Evolutionary conservation across 2,329 filamentous ascomycete species (phyloP), one percentile per base, ranked within the genome.

Genomic region (Fusarium sp.): DNA sequence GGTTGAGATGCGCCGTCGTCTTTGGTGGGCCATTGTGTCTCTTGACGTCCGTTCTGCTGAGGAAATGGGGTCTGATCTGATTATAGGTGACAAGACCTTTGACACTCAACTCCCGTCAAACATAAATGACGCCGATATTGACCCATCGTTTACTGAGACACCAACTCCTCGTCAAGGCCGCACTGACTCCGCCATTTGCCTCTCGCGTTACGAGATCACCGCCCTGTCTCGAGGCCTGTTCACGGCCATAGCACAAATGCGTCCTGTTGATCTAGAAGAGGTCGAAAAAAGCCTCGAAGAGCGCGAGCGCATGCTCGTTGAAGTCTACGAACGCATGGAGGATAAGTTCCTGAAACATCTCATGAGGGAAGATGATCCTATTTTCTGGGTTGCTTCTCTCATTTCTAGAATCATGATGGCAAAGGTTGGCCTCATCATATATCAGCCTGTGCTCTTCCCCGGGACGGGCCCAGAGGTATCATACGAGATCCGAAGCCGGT

Each of bases 1-100:
- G n/a, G 73, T 75, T 17, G 73, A 75, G 69, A 75, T 75, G 72
- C 73, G 73, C 5, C 73, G 73, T 6, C 72, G 73, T n/a, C 70
- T 75, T 26, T 75, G 73, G 73, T 75, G 73, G 73, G 55, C 65
- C 6, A 69, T 75, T 15, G 60, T 75, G 18, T 50, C 72, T 26
- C 58, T 75, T n/a, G 73, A 75, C 34, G 55, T 75, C 10, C 73
- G 73, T 20, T 73, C 72, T 15, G 59, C 72, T 17, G 73, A 75
- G 11, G 72, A 75, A 17, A 70, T 75, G 73, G 73, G 68, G 6
- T 68, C 73, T 4, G 73, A 75, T 45, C 59, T 75, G 28, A 75
- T 73, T 24, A 66, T 75, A 10, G 59, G 36, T 10, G 73, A 75
- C 26, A 70, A 62, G 39, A 62, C 52, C 11, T 75, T 73, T 44